Evolutionary conservation across 441 rosid genomes (phyloP), one percentile per base, ranked within the genome.

Genomic region (Croton laevigatus): DNA sequence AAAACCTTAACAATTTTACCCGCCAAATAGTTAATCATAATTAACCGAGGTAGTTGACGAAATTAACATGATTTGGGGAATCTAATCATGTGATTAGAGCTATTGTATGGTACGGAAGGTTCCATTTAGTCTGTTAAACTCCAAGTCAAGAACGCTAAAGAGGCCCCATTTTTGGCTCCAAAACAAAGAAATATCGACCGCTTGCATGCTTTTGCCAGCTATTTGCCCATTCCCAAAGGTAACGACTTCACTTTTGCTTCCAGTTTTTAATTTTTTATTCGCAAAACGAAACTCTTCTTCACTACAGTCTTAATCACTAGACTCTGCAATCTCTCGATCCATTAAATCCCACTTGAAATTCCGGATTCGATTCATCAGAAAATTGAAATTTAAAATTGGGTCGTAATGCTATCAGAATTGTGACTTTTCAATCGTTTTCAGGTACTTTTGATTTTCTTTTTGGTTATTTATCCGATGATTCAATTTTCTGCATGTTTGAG

Each of bases 151-250:
- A 19, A 11, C 5, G 7, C 12, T 5, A 14, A 64, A 48, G 8
- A 53, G 53, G 59, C 53, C 60, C 7, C 42, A 38, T 4, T 38
- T 7, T 38, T 38, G 42, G 42, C 42, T 38, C 3, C 42, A 38
- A 38, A 38, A 5, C 44, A 40, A 5, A 8, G 44, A 40, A 5
- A 5, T 40, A 40, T 40, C 44, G 44, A 8, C 44, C 32, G 32
- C 49, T 72, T 52, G 27, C 70, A 27, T 23, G 71, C 20, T 40
- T 5, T 49, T 48, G 76, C 76, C 76, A 66, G 71, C 76, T 73
- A 66, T 66, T 58, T 51, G 32, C 32, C 32, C 32, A 27, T n/a
- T 52, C 52, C 62, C 13, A n/a, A 36, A 17, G 19, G 6, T 16
- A 14, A 49, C 53, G 32, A 49, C 1, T n/a, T 49, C 53, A 13